These are phyloP conservation scores for Tolypocladium guangdongense DNA, from an alignment of 2,329 filamentous ascomycete genomes.

Conservation along the genomic window DNA sequence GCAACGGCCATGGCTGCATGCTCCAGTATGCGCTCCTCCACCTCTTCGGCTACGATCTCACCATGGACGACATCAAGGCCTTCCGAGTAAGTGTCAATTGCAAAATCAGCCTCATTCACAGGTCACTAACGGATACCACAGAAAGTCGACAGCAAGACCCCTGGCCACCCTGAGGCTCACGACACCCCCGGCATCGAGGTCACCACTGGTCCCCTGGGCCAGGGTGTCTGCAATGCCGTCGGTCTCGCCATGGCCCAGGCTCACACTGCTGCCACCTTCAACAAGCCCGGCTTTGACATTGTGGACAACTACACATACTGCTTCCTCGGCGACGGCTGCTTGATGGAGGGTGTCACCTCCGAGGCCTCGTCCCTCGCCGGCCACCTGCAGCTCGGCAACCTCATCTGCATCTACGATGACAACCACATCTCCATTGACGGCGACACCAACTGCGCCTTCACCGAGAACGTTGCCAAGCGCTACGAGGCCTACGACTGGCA, in stretches of 20 bases:
- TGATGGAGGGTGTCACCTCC: constrained; percentile 94
- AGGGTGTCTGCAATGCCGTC: constrained; percentile 95
- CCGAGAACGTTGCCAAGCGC: constrained; percentile 87
- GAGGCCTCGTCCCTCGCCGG: constrained; percentile 89
- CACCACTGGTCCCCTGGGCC: constrained; percentile 93
- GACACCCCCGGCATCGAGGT: constrained; percentile 97
- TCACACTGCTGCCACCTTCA: constrained; percentile 84
- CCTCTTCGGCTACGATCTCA: constrained; percentile 81
- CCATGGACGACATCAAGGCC: constrained; percentile 83
- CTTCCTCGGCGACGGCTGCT: constrained; percentile 96
- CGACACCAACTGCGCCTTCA: constrained; percentile 92
- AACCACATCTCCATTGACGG: constrained; percentile 96
- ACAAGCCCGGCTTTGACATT: constrained; percentile 88
- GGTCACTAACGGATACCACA: constrained; percentile 14
- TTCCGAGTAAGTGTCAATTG: constrained; percentile 67
- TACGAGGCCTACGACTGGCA: constrained; percentile 99
- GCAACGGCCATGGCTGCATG: constrained; percentile 99
- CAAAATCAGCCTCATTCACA: not conserved
- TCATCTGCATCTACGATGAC: constrained; percentile 96
- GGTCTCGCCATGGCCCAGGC: constrained; percentile 95
- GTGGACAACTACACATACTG: constrained; percentile 94
- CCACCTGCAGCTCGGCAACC: constrained; percentile 94
- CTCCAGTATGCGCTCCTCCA: constrained; percentile 97
- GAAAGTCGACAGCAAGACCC: constrained; percentile 62
- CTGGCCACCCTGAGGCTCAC: constrained; percentile 91